Conservation (phyloP, 257 asterid genomes). For the Lycium ferocissimum region DNA sequence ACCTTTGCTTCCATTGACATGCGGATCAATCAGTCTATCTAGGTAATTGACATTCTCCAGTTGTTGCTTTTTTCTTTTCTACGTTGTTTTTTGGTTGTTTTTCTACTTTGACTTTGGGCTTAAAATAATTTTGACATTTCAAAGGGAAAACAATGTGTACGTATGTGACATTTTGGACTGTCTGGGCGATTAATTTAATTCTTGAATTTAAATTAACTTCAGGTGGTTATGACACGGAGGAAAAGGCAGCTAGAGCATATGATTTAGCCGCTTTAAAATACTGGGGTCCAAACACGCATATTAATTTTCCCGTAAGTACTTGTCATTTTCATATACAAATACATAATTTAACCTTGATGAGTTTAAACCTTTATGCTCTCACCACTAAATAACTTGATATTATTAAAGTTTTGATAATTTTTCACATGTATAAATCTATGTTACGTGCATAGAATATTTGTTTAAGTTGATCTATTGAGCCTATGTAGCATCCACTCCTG, state of each 20-base stretch:
- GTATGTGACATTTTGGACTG: background rate
- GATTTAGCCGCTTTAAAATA: slow-evolving; percentile 91
- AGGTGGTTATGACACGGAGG: slow-evolving; percentile 96
- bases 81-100: background rate
- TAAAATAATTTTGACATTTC: background rate
- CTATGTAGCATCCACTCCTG: background rate
- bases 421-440: background rate
- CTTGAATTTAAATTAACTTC: background rate
- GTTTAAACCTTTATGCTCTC: background rate
- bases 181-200: background rate
- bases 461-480: background rate
- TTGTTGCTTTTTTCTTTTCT: no score
- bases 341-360: background rate
- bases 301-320: slow-evolving; percentile 71
- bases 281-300: slow-evolving; percentile 88
- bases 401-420: background rate
- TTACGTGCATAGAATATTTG: background rate
- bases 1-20: background rate
- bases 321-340: background rate
- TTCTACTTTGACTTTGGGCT: background rate
- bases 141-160: background rate
- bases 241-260: slow-evolving; percentile 89
- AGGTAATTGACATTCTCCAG: slow-evolving; percentile 50
- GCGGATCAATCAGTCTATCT: slow-evolving; percentile 59
- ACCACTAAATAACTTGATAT: background rate